Base-by-base conservation (phyloP, 164 flowering plant genomes). In the Magnolia sinica region DNA sequence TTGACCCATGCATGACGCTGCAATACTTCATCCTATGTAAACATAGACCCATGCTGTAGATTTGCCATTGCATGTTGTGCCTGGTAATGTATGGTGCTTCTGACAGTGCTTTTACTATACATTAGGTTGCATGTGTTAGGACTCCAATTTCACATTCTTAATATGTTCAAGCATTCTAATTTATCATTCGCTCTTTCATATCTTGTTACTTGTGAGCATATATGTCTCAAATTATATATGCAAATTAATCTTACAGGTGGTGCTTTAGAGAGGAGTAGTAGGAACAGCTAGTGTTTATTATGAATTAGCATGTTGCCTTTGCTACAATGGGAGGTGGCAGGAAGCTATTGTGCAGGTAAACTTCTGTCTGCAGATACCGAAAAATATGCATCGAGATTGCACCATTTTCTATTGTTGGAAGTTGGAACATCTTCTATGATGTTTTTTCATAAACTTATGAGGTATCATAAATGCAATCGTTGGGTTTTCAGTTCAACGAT, bases 221-320 rank as follows among this genome's bases (percentile, higher is more conserved):
- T 50, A 66, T 81, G 9, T 71, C 77, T 82, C 74, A 82, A 75
- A 73, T 76, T 80, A 80, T 85, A 76, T 72, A 64, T 83, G 76
- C 73, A 85, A 81, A 82, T 31, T 78, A 87, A 83, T 77, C 90
- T 90, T 85, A 89, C 82, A 74, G 76, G 86, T 71, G 76, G 72
- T 89, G 77, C 78, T 89, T 91, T 84, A 73, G 76, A 87, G 95
- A 73, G 98, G 97, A 74, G 84, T 92, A 58, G 87, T 89, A 81
- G 97, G 97, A 84, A 77, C 85, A 20, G 88, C 91, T 63, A 78
- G 88, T 78, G 95, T 91, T 7, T 94, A 91, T 79, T 94, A 94
- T 82, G 98, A 91, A 77, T 83, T 96, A 64, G 98, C 97, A 37
- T 93, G 97, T 82, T 92, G 97, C 87, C 97, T 96, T 82, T 92